phyloP scores from a whole-genome alignment of 2,329 filamentous ascomycete species.

The Emergomyces africanus region DNA sequence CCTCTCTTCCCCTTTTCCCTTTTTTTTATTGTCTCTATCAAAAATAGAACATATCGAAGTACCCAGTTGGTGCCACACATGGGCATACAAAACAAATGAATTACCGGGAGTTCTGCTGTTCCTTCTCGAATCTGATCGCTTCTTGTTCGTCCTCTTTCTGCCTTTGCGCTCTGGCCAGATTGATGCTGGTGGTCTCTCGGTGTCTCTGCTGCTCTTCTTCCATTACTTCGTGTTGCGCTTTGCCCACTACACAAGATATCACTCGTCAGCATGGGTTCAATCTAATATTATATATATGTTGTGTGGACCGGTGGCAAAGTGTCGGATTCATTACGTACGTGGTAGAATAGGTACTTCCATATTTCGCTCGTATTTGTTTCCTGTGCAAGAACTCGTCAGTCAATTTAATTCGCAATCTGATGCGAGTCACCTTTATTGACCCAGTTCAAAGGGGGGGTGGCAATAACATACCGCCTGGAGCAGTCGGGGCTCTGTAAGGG shows the following conservation, averaged over 20 bases:
- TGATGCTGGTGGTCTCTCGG: background rate
- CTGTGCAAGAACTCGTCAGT: conserved; percentile 32
- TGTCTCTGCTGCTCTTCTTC: background rate
- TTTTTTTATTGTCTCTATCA: background rate
- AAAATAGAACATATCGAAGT: background rate
- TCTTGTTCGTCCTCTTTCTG: background rate
- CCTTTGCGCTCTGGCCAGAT: background rate
- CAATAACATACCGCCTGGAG: conserved; percentile 76
- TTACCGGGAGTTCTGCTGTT: background rate
- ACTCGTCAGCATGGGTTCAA: background rate
- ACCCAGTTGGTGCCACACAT: background rate
- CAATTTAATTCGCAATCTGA: conserved; percentile 2
- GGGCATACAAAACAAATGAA: background rate
- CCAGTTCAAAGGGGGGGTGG: background rate
- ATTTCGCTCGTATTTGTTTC: conserved; percentile 94
- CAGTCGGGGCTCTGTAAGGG: conserved; percentile 77
- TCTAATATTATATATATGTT: background rate
- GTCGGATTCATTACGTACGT: conserved; percentile 46
- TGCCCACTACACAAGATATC: conserved; percentile 14
- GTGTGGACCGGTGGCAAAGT: background rate
- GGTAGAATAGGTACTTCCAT: conserved; percentile 66
- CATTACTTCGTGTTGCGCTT: conserved; percentile 11
- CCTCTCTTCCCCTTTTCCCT: background rate
- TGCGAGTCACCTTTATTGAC: background rate
- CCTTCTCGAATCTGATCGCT: background rate